Evolutionary conservation across 768 basidiomycete genomes (phyloP).

Genomic region (Collybiopsis confluens): DNA sequence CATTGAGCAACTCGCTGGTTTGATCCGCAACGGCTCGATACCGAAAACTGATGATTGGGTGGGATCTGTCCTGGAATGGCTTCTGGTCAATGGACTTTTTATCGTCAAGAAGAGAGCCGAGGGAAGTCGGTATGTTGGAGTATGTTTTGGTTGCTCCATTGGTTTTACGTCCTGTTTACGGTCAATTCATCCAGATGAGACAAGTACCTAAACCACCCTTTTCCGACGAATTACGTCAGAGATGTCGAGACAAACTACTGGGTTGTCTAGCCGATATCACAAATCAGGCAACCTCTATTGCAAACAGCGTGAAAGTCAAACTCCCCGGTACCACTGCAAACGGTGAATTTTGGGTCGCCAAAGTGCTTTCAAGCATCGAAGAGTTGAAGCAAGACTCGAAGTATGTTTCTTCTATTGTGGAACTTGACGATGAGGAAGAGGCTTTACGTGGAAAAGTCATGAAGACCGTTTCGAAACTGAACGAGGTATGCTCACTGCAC

Average conservation of each 20-base stretch:
- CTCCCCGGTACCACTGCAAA: conserved; percentile 60
- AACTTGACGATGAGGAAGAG: conserved; percentile 52
- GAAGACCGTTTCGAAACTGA: conserved; percentile 36
- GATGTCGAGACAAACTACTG: conserved; percentile 68
- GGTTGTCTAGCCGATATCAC: conserved; percentile 72
- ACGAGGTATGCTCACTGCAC: conserved; percentile 30
- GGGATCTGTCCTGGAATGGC: conserved; percentile 71
- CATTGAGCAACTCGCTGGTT: conserved; percentile 75
- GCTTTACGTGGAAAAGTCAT: conserved; percentile 42
- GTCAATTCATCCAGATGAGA: conserved; percentile 47
- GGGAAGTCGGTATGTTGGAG: conserved; percentile 47
- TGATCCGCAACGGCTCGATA: conserved; percentile 75
- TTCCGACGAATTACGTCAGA: conserved; percentile 65
- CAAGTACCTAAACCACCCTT: conserved; percentile 60
- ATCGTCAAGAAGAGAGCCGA: conserved; percentile 66
- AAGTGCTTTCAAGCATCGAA: conserved; percentile 53
- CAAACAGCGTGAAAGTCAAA: conserved; percentile 51
- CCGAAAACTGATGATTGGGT: conserved; percentile 82
- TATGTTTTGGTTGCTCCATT: conserved; percentile 34
- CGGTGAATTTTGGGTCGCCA: conserved; percentile 77
- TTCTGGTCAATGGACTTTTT: conserved; percentile 80
- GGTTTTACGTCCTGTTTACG: neutral
- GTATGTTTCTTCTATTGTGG: conserved; percentile 51
- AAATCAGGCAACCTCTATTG: conserved; percentile 49
- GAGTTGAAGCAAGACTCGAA: conserved; percentile 63